Conservation (phyloP, 208 protist genomes). For the Crithidia sp. region DNA sequence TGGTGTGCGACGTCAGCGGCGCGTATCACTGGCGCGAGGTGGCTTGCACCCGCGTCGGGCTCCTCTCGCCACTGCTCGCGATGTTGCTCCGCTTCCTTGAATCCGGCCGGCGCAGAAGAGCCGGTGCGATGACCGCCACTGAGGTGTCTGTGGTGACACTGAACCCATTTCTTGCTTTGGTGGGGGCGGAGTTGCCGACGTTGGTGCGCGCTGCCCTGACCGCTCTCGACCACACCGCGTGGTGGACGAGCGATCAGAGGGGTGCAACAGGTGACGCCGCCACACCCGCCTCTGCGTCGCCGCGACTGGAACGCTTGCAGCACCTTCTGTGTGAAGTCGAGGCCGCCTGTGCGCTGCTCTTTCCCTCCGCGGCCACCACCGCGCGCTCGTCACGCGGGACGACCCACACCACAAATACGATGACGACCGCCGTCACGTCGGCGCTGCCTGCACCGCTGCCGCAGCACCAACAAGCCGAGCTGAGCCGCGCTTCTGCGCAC, state of each 20-base stretch:
- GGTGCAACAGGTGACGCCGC: too few relatives aligned
- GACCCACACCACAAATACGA: neutral
- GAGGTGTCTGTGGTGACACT: neutral
- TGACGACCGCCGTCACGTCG: neutral
- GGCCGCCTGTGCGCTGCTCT: neutral
- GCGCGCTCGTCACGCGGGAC: neutral
- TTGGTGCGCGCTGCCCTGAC: slow-evolving; percentile 7
- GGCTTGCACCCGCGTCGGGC: slow-evolving; percentile 25
- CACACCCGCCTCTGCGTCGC: neutral
- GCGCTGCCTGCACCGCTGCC: neutral
- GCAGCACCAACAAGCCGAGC: neutral
- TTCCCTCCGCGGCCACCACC: neutral
- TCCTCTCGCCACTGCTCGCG: slow-evolving; percentile 29
- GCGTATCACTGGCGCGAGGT: slow-evolving; percentile 11
- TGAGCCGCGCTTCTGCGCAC: neutral
- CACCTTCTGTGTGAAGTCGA: slow-evolving; percentile 11
- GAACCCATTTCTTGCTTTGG: slow-evolving; percentile 21
- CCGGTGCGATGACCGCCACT: neutral
- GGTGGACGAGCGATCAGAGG: neutral
- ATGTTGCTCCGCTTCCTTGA: slow-evolving; percentile 19
- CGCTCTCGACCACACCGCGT: slow-evolving; percentile 6
- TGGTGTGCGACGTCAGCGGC: slow-evolving; percentile 16
- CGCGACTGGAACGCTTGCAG: slow-evolving; percentile 7
- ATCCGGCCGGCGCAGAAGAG: neutral
- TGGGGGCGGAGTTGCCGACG: slow-evolving; percentile 2